A percentile compares a stretch with the other conserved stretches of the same genome.
phyloP scores from a whole-genome alignment of 2,329 filamentous ascomycete genomes.

The Calonectria leucothoes region DNA sequence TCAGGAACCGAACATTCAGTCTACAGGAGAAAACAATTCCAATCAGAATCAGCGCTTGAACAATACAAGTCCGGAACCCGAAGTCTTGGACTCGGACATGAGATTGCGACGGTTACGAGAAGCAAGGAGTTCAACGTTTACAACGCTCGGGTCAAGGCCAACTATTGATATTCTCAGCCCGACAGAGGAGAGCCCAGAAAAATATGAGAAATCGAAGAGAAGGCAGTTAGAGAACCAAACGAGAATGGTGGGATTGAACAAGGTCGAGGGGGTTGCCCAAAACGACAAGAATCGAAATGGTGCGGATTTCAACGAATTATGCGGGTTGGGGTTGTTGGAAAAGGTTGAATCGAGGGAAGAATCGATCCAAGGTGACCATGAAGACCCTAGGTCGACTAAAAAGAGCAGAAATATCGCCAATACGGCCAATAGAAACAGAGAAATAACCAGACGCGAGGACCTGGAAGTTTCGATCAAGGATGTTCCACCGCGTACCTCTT shows the following conservation, averaged over 20 bases:
- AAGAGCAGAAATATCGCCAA: background rate
- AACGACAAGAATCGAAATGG: background rate
- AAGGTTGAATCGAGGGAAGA: background rate
- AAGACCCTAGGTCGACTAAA: background rate
- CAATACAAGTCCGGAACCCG: slow-evolving; percentile 50
- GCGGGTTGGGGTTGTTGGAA: no score
- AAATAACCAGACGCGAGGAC: slow-evolving; percentile 2
- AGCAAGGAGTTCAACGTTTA: slow-evolving; percentile 35
- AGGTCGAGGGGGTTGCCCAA: background rate
- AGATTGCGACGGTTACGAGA: slow-evolving; percentile 37
- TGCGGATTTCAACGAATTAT: background rate
- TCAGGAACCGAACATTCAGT: slow-evolving; percentile 31
- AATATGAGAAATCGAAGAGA: slow-evolving; percentile 21
- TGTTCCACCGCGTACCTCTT: slow-evolving; percentile 44
- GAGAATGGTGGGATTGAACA: background rate
- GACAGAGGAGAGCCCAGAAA: slow-evolving; percentile 41
- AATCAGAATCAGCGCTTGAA: background rate
- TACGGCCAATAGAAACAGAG: background rate
- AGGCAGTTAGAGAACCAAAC: background rate
- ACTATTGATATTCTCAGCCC: slow-evolving; percentile 45
- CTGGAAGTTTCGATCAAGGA: slow-evolving; percentile 35
- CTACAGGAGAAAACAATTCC: slow-evolving; percentile 17
- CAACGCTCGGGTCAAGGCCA: slow-evolving; percentile 34
- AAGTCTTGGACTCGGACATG: slow-evolving; percentile 46
- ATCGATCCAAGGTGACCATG: background rate